Evolutionary conservation across 306 rosid species (phyloP).

Genomic region (Oxytropis ochrocephala): DNA sequence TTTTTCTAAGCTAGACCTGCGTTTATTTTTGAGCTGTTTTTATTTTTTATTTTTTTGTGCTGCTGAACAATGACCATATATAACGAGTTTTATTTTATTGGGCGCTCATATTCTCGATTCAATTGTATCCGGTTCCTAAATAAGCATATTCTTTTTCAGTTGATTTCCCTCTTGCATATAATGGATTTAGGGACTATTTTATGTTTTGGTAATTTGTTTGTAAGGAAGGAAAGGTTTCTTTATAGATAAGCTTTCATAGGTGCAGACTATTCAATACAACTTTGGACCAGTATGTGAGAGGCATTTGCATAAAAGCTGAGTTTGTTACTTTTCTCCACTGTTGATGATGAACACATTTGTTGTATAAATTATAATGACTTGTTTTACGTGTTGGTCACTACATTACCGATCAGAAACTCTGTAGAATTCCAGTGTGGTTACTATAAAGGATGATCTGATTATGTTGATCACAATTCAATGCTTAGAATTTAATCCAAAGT

Average conservation of each 20-base stretch:
- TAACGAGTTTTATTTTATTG: neutral
- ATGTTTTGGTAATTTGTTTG: neutral
- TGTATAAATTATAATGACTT: neutral
- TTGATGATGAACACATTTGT: neutral
- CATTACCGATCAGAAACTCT: neutral
- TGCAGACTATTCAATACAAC: constrained; percentile 81
- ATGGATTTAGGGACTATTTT: neutral
- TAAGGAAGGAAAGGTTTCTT: neutral
- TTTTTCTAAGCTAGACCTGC: no score
- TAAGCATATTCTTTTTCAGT: neutral
- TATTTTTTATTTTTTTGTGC: neutral
- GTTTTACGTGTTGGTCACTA: neutral
- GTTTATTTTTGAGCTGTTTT: no score
- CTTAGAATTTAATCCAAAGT: no score
- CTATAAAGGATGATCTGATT: no score
- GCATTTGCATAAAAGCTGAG: constrained; percentile 56
- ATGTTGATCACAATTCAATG: no score
- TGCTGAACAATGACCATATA: neutral
- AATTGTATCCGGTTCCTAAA: neutral
- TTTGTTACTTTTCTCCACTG: neutral
- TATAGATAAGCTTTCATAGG: constrained; percentile 33
- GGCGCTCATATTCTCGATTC: neutral
- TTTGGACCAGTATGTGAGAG: constrained; percentile 84
- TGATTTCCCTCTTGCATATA: neutral
- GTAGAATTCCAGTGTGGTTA: no score